Evolutionary conservation across 1,284 basidiomycete genomes (phyloP), one percentile per base, ranked within the genome.

Genomic region (Butyriboletus pseudospeciosus): DNA sequence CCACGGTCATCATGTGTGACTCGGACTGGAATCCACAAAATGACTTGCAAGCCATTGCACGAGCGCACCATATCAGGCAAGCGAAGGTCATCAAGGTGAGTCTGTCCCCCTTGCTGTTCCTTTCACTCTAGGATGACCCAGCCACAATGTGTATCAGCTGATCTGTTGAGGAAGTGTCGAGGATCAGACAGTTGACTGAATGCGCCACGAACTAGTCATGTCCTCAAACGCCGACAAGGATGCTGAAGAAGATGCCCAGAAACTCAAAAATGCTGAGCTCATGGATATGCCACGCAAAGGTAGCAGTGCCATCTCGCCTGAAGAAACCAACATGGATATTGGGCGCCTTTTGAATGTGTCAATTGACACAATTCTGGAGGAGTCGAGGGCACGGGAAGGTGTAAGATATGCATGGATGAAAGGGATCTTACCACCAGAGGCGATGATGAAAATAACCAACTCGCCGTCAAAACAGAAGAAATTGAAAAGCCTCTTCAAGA

Each of bases 31-130:
- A 93, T 70, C 91, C 91, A 30, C 63, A 90, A 71, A 92, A 91
- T 66, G 92, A 94, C 67, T 72, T 93, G 17, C 92, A 94, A 71
- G 92, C 92, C 3, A 92, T 94, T 72, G 92, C 91, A 20, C 78
- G 90, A 41, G 88, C 88, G 1, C 90, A 92, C 67, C 81, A 89
- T 25, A 90, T 92, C 48, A 87, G 91, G 7, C 84, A 94, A 71
- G 92, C 86, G 52, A 84, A 86, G 55, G 79, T 82, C 57, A 91
- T 94, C 65, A 90, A 86, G 71, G 91, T 92, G 58, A 35, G 40
- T 37, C 16, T 47, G 13, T 42, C n/a, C 5, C 20, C 10, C 48
- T 34, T 30, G 8, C 2, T 17, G 23, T 55, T 20, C 20, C 17
- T 14, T 14, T 40, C 7, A 3, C 3, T 26, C 17, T 43, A 5